Conservation (phyloP, 495 filamentous ascomycete species). For the Trichoderma erinaceum region DNA sequence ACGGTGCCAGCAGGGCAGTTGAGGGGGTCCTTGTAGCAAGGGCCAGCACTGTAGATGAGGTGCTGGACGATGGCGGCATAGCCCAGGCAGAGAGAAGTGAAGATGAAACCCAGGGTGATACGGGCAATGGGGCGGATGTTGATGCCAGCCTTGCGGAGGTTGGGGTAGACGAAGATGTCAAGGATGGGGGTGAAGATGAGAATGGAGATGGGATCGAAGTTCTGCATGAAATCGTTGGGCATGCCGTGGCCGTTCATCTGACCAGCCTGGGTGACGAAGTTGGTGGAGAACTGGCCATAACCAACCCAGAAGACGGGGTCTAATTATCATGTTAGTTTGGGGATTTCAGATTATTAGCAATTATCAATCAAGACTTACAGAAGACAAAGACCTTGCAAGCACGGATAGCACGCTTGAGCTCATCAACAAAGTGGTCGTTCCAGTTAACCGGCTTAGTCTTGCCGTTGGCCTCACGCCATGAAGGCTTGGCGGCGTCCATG, state of each 20-base stretch:
- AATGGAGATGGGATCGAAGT: conserved; percentile 69
- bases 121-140: conserved; percentile 68
- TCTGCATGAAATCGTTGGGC: conserved; percentile 73
- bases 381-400: conserved; percentile 32
- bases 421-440: conserved; percentile 43
- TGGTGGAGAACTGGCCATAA: conserved; percentile 56
- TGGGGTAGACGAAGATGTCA: conserved; percentile 64
- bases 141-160: conserved; percentile 54
- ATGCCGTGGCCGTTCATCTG: conserved; percentile 64
- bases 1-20: conserved; percentile 15
- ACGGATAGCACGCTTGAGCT: conserved; percentile 38
- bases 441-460: neutral
- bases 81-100: conserved; percentile 57
- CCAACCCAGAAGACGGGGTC: conserved; percentile 51
- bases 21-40: conserved; percentile 51
- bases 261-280: conserved; percentile 68
- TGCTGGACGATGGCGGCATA: conserved; percentile 59
- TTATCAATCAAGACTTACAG: conserved; percentile 22
- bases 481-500: conserved; percentile 8
- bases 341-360: neutral
- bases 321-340: neutral
- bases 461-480: conserved; percentile 3
- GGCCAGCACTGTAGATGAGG: conserved; percentile 61
- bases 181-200: conserved; percentile 75
- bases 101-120: conserved; percentile 62